A percentile compares a stretch with the other conserved stretches of the same genome.
Conservation (phyloP, 2,329 filamentous ascomycete genomes). For the Sclerotinia nivalis region DNA sequence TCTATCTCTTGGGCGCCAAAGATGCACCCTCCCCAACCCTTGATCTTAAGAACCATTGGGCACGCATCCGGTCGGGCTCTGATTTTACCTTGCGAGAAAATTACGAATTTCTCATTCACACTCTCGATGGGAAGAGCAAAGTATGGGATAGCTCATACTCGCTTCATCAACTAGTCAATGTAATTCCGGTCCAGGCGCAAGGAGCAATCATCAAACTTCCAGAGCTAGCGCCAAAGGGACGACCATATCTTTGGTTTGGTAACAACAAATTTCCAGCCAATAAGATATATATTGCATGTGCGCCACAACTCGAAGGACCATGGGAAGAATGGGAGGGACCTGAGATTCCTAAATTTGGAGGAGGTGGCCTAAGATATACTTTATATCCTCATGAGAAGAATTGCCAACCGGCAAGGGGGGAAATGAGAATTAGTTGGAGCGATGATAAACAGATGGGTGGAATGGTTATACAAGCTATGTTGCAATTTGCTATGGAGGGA, state of each 20-base stretch:
- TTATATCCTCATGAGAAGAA: conserved; percentile 12
- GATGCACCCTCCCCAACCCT: conserved; percentile 14
- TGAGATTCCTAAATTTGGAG: conserved; percentile 1
- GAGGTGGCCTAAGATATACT: background rate
- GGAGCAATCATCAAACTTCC: conserved; percentile 11
- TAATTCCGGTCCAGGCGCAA: conserved; percentile 8
- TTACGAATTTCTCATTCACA: conserved; percentile 18
- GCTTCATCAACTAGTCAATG: conserved; percentile 1
- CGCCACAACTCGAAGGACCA: background rate
- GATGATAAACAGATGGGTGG: conserved; percentile 13
- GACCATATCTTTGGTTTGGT: conserved; percentile 16
- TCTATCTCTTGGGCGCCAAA: conserved; percentile 14
- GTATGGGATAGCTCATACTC: conserved; percentile 14
- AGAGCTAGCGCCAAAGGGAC: background rate
- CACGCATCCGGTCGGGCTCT: background rate
- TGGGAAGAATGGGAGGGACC: conserved; percentile 15
- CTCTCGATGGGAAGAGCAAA: conserved; percentile 8
- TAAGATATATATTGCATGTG: conserved; percentile 12
- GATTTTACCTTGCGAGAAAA: conserved; percentile 15
- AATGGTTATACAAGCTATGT: conserved; percentile 12
- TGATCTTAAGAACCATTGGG: conserved; percentile 14
- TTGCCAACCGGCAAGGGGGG: background rate
- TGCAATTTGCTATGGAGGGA: background rate
- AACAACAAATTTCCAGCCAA: conserved; percentile 5
- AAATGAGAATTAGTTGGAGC: conserved; percentile 16